These are phyloP conservation scores for Hymenotorrendiella dingleyae DNA, from an alignment of 2,329 filamentous ascomycete genomes.

Conservation along the genomic window DNA sequence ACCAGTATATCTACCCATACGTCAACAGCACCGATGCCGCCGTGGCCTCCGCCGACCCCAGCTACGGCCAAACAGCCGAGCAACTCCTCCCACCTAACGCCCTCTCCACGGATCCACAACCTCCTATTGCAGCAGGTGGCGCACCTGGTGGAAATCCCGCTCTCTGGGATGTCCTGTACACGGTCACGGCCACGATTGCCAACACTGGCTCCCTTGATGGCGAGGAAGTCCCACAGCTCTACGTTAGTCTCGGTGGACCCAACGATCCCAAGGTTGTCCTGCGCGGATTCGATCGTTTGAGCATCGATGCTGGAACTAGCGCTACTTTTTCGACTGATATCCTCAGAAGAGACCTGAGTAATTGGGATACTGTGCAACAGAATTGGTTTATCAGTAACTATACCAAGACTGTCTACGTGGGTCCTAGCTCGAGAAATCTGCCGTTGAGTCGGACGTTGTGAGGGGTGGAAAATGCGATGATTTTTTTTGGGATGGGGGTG, in stretches of 20 bases:
- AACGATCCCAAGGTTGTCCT: slow-evolving; percentile 63
- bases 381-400: slow-evolving; percentile 61
- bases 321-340: slow-evolving; percentile 62
- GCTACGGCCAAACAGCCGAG: slow-evolving; percentile 24
- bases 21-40: slow-evolving; percentile 41
- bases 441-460: slow-evolving; percentile 21
- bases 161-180: slow-evolving; percentile 51
- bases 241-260: slow-evolving; percentile 74
- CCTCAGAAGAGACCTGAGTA: slow-evolving; percentile 75
- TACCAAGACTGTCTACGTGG: slow-evolving; percentile 30
- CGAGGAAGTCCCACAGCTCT: slow-evolving; percentile 56
- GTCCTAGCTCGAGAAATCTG: slow-evolving; percentile 28
- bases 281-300: slow-evolving; percentile 74
- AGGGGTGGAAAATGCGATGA: neutral
- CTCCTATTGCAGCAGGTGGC: slow-evolving; percentile 41
- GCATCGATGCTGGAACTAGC: slow-evolving; percentile 63
- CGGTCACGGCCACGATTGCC: slow-evolving; percentile 45
- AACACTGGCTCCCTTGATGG: slow-evolving; percentile 49
- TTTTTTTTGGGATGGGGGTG: neutral
- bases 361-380: slow-evolving; percentile 76
- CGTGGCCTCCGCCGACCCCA: slow-evolving; percentile 44
- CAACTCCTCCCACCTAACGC: slow-evolving; percentile 38
- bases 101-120: slow-evolving; percentile 40
- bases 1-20: slow-evolving; percentile 50
- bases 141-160: slow-evolving; percentile 48